Percentiles rank a stretch among this genome's conserved stretches.
These are phyloP conservation scores for Monascus ruber DNA, from an alignment of 2,329 filamentous ascomycete species.

Conservation along the genomic window DNA sequence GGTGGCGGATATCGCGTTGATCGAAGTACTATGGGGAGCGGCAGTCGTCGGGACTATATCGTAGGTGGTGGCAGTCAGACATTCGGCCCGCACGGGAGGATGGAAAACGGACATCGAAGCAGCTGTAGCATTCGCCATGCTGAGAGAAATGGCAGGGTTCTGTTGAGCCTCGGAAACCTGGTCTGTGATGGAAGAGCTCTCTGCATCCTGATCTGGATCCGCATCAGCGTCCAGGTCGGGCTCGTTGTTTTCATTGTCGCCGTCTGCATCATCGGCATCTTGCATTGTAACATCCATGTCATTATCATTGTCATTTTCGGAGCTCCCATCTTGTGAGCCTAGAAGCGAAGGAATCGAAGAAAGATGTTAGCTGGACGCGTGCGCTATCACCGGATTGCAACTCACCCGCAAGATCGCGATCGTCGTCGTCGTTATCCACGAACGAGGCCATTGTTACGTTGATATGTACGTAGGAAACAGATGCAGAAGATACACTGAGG, in stretches of 20 bases:
- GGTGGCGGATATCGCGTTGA: constrained; percentile 85
- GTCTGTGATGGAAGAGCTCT: constrained; percentile 29
- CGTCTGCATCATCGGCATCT: constrained; percentile 30
- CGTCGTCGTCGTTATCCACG: constrained; percentile 24
- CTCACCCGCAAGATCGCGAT: constrained; percentile 30
- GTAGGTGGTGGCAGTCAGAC: constrained; percentile 68
- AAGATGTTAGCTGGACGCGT: constrained; percentile 3
- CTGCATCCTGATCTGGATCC: constrained; percentile 17
- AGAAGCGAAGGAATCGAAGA: constrained; percentile 1
- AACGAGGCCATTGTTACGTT: no score
- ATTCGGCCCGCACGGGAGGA: constrained; percentile 61
- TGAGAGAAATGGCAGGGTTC: constrained; percentile 39
- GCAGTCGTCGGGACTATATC: constrained; percentile 97
- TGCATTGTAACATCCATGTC: constrained; percentile 36
- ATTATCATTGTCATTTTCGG: constrained; percentile 39
- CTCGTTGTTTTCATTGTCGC: constrained; percentile 24
- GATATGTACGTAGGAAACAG: no score
- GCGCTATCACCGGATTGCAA: background rate
- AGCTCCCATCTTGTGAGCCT: constrained; percentile 39
- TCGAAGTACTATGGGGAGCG: constrained; percentile 86
- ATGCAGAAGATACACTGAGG: no score
- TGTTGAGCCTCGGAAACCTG: constrained; percentile 31
- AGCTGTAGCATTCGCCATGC: constrained; percentile 23
- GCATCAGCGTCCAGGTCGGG: constrained; percentile 21
- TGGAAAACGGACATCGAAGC: constrained; percentile 36